Evolutionary conservation across 192 early-diverging fungal species (phyloP).

Genomic region (Entomortierella lignicola): DNA sequence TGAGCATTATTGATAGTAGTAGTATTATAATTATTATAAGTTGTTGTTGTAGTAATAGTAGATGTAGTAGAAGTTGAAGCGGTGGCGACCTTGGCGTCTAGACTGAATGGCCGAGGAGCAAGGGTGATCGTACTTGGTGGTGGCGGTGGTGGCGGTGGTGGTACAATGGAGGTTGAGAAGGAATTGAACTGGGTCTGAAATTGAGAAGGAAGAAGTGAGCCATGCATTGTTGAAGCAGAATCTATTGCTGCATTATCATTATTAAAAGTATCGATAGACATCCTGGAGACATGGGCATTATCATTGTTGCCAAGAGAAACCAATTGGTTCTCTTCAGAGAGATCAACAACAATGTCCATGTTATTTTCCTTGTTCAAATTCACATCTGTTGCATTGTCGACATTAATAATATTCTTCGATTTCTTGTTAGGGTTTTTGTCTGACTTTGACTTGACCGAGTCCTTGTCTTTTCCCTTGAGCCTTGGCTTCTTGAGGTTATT

Average conservation of each 20-base stretch:
- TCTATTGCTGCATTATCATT: too few species aligned
- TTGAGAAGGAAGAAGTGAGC: background rate
- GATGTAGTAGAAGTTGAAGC: too few species aligned
- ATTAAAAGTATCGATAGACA: background rate
- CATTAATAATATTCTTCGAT: background rate
- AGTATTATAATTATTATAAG: background rate
- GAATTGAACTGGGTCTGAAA: background rate
- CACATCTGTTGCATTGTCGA: background rate
- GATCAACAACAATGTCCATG: background rate
- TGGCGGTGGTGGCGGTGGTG: background rate
- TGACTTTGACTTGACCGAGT: background rate
- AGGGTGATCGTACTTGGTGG: background rate
- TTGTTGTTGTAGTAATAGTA: too few species aligned
- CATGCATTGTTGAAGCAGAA: too few species aligned
- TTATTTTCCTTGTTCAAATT: background rate
- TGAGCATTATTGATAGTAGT: background rate
- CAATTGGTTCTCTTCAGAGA: background rate
- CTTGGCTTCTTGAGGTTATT: conserved; percentile 35
- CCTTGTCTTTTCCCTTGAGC: background rate
- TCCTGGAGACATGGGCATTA: background rate
- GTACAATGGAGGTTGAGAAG: background rate
- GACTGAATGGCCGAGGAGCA: background rate
- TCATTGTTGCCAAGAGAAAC: background rate
- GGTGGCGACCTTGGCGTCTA: too few species aligned
- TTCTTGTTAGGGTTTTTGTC: background rate